Conservation (phyloP, 176 grass and related monocot genomes). For the Elymus sibiricus region DNA sequence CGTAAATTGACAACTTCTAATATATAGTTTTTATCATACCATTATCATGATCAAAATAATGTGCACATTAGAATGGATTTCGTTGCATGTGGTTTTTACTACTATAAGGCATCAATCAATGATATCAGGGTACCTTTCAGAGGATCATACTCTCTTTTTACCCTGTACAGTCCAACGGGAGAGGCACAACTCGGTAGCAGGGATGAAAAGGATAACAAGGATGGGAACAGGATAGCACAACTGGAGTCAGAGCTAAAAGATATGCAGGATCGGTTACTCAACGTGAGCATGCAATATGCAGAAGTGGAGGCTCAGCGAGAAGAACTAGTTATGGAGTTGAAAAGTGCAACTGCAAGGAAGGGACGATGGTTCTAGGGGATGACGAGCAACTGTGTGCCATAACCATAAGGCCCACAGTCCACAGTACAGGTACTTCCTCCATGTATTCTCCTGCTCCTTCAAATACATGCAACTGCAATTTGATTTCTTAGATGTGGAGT, state of each 20-base stretch:
- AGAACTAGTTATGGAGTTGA: slow-evolving; percentile 80
- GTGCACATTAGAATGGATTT: slow-evolving; percentile 11
- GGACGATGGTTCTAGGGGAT: slow-evolving; percentile 72
- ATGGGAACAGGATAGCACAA: slow-evolving; percentile 49
- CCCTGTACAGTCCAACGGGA: slow-evolving; percentile 28
- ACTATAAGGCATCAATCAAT: neutral
- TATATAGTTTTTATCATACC: neutral
- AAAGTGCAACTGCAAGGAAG: slow-evolving; percentile 46
- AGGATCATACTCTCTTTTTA: slow-evolving; percentile 30
- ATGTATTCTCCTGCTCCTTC: slow-evolving; percentile 19
- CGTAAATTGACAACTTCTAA: slow-evolving; percentile 1
- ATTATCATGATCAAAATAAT: neutral
- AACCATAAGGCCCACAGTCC: slow-evolving; percentile 25
- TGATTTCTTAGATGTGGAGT: neutral
- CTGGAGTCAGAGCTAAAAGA: slow-evolving; percentile 85
- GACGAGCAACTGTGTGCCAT: slow-evolving; percentile 24
- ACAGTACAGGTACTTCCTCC: slow-evolving; percentile 35
- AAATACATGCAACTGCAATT: neutral
- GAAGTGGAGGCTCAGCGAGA: slow-evolving; percentile 84
- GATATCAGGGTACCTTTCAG: neutral
- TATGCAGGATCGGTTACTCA: slow-evolving; percentile 68
- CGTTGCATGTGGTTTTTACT: neutral
- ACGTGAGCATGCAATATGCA: slow-evolving; percentile 77
- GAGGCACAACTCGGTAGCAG: slow-evolving; percentile 18
- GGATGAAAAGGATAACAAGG: slow-evolving; percentile 25